Base-by-base conservation (phyloP, 176 grass and related monocot species). In the Alloteropsis semialata region DNA sequence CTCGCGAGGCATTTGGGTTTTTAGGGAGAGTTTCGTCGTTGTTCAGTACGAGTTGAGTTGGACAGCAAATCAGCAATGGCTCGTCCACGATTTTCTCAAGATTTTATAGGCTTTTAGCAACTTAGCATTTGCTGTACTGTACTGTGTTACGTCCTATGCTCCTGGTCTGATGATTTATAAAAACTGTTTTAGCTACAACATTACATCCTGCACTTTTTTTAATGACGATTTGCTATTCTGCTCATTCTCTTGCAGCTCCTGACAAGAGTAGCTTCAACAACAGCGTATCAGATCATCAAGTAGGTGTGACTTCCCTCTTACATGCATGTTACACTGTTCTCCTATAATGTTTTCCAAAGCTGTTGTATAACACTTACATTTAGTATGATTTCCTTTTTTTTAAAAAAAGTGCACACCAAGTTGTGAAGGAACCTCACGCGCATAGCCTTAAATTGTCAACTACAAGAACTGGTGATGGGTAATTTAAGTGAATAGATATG, bases 211-310 rank as follows among this genome's bases (percentile, higher is more conserved):
- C 41, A 24, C 15, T 78, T 51, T 33, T 21, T 36, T 84, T 7
- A 44, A 22, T 78, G 72, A 43, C 66, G 60, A 30, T 72, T 36
- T 73, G 29, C 46, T 24, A 36, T 36, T 55, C 4, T 79, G 22
- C 38, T 38, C 76, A 58, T 83, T 60, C 50, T 53, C 81, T 95
- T 75, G 68, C 91, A 99, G 97, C 80, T 65, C 80, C 89, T 21
- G 93, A 96, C 81, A 90, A 96, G 92, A 99, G 57, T 75, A 96
- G 89, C 85, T 99, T 99, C 91, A 99, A 96, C 81, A 96, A 96
- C 86, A 94, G 91, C 83, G 85, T 99, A 42, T 91, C 97, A 84
- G 97, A 99, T 94, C 91, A 99, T 90, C 93, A 99, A 96, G 97
- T 99, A 99, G 93, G 97, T 96, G 89, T 99, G 91, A 94, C 93